Evolutionary conservation across 2,329 filamentous ascomycete genomes (phyloP).

Genomic region (Colletotrichum melonis): DNA sequence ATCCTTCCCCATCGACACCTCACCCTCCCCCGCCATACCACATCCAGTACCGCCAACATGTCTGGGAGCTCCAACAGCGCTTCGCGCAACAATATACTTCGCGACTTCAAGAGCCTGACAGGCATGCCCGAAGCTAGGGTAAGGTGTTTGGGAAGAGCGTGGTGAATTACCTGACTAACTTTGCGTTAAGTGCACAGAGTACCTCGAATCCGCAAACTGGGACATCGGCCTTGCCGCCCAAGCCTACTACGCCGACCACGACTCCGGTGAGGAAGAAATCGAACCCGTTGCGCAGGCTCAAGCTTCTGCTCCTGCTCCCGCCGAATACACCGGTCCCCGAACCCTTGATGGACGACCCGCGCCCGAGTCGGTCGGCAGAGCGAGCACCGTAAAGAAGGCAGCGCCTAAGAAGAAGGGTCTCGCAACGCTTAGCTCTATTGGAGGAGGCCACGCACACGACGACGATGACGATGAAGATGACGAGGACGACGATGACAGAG

Average conservation of each 20-base stretch:
- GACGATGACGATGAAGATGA: constrained; percentile 70
- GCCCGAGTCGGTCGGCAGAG: constrained; percentile 46
- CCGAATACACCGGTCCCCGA: constrained; percentile 69
- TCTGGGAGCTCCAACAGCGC: constrained; percentile 31
- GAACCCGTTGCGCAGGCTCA: constrained; percentile 49
- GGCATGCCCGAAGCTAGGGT: constrained; percentile 33
- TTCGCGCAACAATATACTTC: constrained; percentile 33
- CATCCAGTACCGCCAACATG: constrained; percentile 17
- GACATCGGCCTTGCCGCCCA: constrained; percentile 72
- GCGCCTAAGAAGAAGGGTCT: constrained; percentile 69
- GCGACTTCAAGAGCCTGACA: constrained; percentile 33
- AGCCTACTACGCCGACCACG: constrained; percentile 70
- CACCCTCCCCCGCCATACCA: constrained; percentile 1
- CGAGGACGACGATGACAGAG: constrained; percentile 67
- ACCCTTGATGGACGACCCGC: constrained; percentile 73
- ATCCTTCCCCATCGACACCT: not conserved
- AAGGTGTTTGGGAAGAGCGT: not conserved
- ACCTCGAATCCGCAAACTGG: constrained; percentile 74
- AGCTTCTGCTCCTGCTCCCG: constrained; percentile 41
- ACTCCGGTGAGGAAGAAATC: constrained; percentile 56
- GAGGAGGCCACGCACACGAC: constrained; percentile 64
- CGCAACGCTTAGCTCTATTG: constrained; percentile 69
- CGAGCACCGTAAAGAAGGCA: constrained; percentile 50
- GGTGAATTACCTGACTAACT: constrained; percentile 1
- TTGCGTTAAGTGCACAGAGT: constrained; percentile 69